Percentiles rank a stretch among this genome's conserved stretches.
Conservation (phyloP, 129 eudicot species). For the Tanacetum coccineum region DNA sequence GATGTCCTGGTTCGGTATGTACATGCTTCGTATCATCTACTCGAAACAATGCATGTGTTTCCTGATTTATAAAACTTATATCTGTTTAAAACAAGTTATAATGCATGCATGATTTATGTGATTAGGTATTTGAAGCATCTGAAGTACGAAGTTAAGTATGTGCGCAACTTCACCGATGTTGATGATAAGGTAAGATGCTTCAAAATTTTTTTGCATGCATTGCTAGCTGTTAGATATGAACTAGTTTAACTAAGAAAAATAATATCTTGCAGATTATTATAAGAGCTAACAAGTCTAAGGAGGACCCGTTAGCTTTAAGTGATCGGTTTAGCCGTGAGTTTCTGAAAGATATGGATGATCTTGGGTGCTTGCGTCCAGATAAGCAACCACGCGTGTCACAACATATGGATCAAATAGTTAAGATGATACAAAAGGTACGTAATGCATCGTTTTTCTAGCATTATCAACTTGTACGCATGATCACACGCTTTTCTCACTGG, state of each 20-base stretch:
- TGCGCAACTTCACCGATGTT: slow-evolving; percentile 84
- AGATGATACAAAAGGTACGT: slow-evolving; percentile 84
- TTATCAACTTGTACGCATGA: background rate
- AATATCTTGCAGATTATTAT: slow-evolving; percentile 57
- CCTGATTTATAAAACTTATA: too few relatives aligned
- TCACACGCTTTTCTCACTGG: background rate
- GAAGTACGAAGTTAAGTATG: slow-evolving; percentile 81
- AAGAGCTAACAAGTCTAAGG: slow-evolving; percentile 68
- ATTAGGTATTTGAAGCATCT: slow-evolving; percentile 61
- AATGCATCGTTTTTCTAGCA: background rate
- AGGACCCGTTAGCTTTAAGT: slow-evolving; percentile 66
- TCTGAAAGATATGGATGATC: slow-evolving; percentile 66
- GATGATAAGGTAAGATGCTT: slow-evolving; percentile 79
- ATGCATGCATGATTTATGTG: background rate
- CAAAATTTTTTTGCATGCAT: background rate
- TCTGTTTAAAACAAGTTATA: too few relatives aligned
- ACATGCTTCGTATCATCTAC: background rate
- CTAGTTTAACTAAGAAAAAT: background rate
- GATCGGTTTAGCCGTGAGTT: slow-evolving; percentile 64
- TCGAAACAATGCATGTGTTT: background rate
- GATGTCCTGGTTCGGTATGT: slow-evolving; percentile 56
- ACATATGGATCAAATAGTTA: slow-evolving; percentile 67
- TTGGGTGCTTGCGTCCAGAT: slow-evolving; percentile 73
- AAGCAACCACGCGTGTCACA: slow-evolving; percentile 85
- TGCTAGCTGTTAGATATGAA: too few relatives aligned